Base-by-base conservation (phyloP, 2,329 filamentous ascomycete species). In the Pseudogymnoascus sp. region DNA sequence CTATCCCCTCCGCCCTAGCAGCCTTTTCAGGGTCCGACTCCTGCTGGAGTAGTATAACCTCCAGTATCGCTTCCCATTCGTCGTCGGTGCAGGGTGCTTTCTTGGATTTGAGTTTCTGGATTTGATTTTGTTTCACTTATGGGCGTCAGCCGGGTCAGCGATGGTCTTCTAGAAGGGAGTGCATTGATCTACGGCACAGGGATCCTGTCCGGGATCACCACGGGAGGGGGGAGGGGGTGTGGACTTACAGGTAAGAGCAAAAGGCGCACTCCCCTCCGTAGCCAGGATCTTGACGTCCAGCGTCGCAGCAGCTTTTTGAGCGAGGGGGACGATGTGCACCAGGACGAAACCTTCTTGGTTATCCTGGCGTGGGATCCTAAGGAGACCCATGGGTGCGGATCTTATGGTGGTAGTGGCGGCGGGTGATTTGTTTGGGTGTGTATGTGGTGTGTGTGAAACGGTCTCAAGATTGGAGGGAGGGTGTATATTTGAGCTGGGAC, bases 1-100 rank as follows among this genome's bases (percentile, higher is more conserved):
- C 85, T 29, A 91, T 78, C 8, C 79, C 79, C 67, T 89, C 83
- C 23, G 89, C 79, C 65, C 82, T 81, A 16, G 81, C 75, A 51
- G 81, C 71, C 11, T 78, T 74, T 47, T 79, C 76, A 62, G 70
- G 73, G 60, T 81, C 76, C 42, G 69, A 63, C 65, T 65, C 67
- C 66, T 75, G 69, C 63, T 77, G 77, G 8, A 85, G 77, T 36
- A 93, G 77, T 59, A 86, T 75, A 57, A 80, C 78, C 57, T 77
- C 76, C 16, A 93, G 75, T 61, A 88, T 81, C 12, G 74, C 70
- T 71, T 86, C 80, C 89, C 89, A 93, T 73, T 91, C 86, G n/a
- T 80, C 77, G 64, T 83, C 76, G 21, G 80, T 78, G 65, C 82
- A 81, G n/a, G 79, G 78, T 60, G 79, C 82, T 67, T 80, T 83